Percentiles rank a stretch among this genome's conserved stretches.
phyloP scores from a whole-genome alignment of 208 protist genomes.

The Naegleria gruberi region DNA sequence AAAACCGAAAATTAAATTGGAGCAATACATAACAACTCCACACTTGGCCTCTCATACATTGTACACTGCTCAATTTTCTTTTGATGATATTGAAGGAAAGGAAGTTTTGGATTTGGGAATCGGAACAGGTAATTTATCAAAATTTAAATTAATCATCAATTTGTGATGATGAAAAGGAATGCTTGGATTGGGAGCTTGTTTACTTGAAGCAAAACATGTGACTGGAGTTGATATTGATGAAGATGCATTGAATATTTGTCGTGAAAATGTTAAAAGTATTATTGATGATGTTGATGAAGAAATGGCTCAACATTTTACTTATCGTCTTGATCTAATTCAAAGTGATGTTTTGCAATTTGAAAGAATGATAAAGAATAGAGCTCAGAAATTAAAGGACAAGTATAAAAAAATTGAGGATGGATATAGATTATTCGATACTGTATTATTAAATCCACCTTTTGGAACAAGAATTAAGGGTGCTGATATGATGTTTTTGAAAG shows the following conservation, averaged over 20 bases:
- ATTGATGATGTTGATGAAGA: not conserved
- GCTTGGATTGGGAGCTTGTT: not conserved
- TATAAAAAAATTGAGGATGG: not conserved
- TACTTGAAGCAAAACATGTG: not conserved
- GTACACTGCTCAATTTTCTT: not conserved
- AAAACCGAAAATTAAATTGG: not conserved
- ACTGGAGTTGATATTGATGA: conserved; percentile 22
- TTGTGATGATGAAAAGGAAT: not conserved
- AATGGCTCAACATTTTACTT: not conserved
- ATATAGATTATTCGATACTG: not conserved
- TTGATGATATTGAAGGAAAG: conserved; percentile 21
- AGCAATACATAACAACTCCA: conserved; percentile 16
- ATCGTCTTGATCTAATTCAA: not conserved
- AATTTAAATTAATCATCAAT: not conserved
- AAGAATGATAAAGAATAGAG: not conserved
- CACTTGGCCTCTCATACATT: conserved; percentile 9
- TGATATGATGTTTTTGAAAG: conserved; percentile 21
- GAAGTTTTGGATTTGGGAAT: not conserved
- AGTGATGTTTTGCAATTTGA: not conserved
- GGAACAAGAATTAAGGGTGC: conserved; percentile 7
- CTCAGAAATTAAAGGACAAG: not conserved
- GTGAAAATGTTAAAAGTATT: not conserved
- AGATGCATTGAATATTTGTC: not conserved
- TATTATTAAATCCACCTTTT: conserved; percentile 18
- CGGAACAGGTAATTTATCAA: not conserved